Evolutionary conservation across 139 green algal genomes (phyloP).

Genomic region (Pleodorina starrii): DNA sequence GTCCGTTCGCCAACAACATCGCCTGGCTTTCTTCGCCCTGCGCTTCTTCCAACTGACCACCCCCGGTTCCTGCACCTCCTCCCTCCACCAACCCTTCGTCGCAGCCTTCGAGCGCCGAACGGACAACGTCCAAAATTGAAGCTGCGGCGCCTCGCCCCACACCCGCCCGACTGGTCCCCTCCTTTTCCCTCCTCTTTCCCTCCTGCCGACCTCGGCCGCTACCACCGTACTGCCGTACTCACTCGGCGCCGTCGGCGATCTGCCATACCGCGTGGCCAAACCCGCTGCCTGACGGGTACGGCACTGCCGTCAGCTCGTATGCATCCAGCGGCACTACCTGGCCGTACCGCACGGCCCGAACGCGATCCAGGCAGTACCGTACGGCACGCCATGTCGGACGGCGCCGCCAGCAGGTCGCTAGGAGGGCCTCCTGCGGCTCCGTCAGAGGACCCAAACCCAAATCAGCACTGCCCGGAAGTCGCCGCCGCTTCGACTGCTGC

Average conservation of each 20-base stretch:
- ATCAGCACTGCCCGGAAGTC: not conserved
- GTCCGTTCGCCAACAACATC: too few relatives aligned
- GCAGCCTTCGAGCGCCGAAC: too few relatives aligned
- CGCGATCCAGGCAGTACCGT: conserved; percentile 22
- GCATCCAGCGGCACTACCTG: conserved; percentile 54
- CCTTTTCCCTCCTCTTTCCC: too few relatives aligned
- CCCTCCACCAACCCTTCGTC: too few relatives aligned
- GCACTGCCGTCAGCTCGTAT: conserved; percentile 44
- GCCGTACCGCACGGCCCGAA: conserved; percentile 54
- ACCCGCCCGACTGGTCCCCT: too few relatives aligned
- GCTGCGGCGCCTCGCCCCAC: too few relatives aligned
- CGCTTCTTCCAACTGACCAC: too few relatives aligned
- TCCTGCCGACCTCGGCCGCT: too few relatives aligned
- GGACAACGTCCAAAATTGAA: too few relatives aligned
- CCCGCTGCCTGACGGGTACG: conserved; percentile 53
- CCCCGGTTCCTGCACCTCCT: too few relatives aligned
- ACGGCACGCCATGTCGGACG: not conserved
- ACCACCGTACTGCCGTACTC: too few relatives aligned
- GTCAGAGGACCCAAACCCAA: not conserved
- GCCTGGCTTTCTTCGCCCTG: too few relatives aligned
- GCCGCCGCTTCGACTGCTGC: not conserved
- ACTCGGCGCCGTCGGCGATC: conserved; percentile 45
- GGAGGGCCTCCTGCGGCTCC: not conserved
- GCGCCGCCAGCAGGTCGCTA: conserved; percentile 27
- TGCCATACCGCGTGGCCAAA: conserved; percentile 59